Evolutionary conservation across 208 protist genomes (phyloP).

Genomic region (Phytomonas serpens): DNA sequence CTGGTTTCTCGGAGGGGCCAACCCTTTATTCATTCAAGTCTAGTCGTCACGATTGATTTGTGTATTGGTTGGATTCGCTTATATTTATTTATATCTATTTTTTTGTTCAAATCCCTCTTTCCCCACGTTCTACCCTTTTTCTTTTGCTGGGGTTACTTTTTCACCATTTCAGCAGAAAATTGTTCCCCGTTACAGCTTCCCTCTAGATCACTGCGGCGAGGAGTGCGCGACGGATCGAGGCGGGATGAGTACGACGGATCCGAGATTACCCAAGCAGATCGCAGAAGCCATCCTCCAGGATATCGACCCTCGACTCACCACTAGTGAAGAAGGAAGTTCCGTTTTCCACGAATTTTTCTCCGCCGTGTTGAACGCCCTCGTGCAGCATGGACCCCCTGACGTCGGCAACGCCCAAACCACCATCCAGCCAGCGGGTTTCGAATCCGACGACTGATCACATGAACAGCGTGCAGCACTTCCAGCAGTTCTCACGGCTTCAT

Average conservation of each 20-base stretch:
- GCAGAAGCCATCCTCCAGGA: conserved; percentile 29
- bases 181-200: background rate
- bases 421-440: too few species aligned
- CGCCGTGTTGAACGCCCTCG: conserved; percentile 18
- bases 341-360: conserved; percentile 24
- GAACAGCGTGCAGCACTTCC: conserved; percentile 83
- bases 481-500: conserved; percentile 86
- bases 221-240: too few species aligned
- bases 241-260: conserved; percentile 5
- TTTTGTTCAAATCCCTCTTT: background rate
- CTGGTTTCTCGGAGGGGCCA: too few species aligned
- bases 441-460: too few species aligned
- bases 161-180: background rate
- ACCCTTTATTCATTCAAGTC: too few species aligned
- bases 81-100: background rate
- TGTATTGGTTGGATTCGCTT: too few species aligned
- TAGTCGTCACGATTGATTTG: too few species aligned
- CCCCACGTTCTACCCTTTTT: conserved; percentile 1
- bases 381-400: too few species aligned
- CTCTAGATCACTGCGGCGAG: background rate
- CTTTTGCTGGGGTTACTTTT: background rate
- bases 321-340: conserved; percentile 25
- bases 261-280: conserved; percentile 17
- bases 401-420: too few species aligned
- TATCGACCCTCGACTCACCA: conserved; percentile 25